A percentile compares a stretch with the other conserved stretches of the same genome.
These are phyloP conservation scores for Dipteronia dyeriana DNA, from an alignment of 345 rosid genomes.

Conservation along the genomic window DNA sequence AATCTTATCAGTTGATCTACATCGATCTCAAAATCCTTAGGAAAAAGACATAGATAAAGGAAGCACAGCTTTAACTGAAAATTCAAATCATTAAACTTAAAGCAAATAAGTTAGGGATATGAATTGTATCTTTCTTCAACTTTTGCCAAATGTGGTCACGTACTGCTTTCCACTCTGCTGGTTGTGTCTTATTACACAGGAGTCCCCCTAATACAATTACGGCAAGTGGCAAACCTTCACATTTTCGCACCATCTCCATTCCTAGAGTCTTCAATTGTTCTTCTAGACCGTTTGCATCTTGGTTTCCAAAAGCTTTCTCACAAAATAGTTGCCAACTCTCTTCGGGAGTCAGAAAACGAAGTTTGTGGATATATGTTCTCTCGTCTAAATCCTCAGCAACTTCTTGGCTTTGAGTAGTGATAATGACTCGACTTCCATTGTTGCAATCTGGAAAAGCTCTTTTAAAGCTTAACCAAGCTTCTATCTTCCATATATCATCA, in stretches of 20 bases:
- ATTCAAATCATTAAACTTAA: slow-evolving; percentile 35
- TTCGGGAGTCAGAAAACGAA: slow-evolving; percentile 14
- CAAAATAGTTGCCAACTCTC: slow-evolving; percentile 32
- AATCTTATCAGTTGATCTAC: slow-evolving; percentile 19
- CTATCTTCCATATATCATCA: slow-evolving; percentile 30
- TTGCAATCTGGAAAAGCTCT: slow-evolving; percentile 25
- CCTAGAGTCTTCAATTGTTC: slow-evolving; percentile 20
- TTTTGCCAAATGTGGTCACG: neutral
- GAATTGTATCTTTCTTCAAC: neutral
- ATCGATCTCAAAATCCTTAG: slow-evolving; percentile 25
- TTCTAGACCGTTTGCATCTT: neutral
- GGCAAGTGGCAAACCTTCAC: slow-evolving; percentile 31
- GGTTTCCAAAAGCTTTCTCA: slow-evolving; percentile 18
- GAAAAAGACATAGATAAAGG: slow-evolving; percentile 29
- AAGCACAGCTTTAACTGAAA: slow-evolving; percentile 32
- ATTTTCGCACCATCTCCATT: slow-evolving; percentile 25
- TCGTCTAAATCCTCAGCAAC: slow-evolving; percentile 22
- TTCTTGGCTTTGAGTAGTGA: slow-evolving; percentile 23
- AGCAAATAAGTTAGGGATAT: slow-evolving; percentile 29
- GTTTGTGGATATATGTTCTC: slow-evolving; percentile 7
- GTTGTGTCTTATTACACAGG: slow-evolving; percentile 20
- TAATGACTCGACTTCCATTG: slow-evolving; percentile 31
- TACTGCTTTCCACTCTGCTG: neutral
- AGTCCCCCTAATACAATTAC: slow-evolving; percentile 30
- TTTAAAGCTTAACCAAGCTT: slow-evolving; percentile 24